These are phyloP conservation scores for Speleostelium caveatum DNA, from an alignment of 78 protist genomes.

Conservation along the genomic window DNA sequence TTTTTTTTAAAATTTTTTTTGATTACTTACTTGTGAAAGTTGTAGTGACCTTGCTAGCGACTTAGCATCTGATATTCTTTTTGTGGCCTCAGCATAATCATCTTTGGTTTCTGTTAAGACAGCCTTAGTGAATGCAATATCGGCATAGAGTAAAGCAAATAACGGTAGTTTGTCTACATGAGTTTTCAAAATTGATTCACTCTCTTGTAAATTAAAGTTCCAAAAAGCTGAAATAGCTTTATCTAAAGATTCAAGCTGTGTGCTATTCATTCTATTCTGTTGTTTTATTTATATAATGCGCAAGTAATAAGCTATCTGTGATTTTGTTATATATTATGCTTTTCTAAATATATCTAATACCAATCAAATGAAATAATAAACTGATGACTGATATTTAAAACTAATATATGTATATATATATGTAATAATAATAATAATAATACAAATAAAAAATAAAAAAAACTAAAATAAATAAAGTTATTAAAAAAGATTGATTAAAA, in stretches of 20 bases:
- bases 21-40: conserved; percentile 35
- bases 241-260: conserved; percentile 39
- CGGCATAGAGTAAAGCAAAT: conserved; percentile 54
- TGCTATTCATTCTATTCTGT: conserved; percentile 51
- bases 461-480: too few relatives aligned
- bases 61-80: conserved; percentile 38
- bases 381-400: too few relatives aligned
- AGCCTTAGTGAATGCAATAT: conserved; percentile 61
- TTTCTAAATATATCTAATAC: too few relatives aligned
- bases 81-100: conserved; percentile 54
- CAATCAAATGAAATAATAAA: too few relatives aligned
- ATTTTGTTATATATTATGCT: too few relatives aligned
- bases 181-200: conserved; percentile 38
- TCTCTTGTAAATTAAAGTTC: conserved; percentile 55
- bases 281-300: background rate
- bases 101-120: conserved; percentile 74
- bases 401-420: too few relatives aligned
- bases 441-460: too few relatives aligned
- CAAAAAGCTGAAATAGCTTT: conserved; percentile 57
- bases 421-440: too few relatives aligned
- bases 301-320: too few relatives aligned
- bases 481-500: too few relatives aligned
- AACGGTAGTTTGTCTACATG: conserved; percentile 26
- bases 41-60: conserved; percentile 50
- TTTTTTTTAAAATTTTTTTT: too few relatives aligned